Evolutionary conservation across 2,329 filamentous ascomycete genomes (phyloP), one percentile per base, ranked within the genome.

Genomic region (Ascochyta viciae-villosae): DNA sequence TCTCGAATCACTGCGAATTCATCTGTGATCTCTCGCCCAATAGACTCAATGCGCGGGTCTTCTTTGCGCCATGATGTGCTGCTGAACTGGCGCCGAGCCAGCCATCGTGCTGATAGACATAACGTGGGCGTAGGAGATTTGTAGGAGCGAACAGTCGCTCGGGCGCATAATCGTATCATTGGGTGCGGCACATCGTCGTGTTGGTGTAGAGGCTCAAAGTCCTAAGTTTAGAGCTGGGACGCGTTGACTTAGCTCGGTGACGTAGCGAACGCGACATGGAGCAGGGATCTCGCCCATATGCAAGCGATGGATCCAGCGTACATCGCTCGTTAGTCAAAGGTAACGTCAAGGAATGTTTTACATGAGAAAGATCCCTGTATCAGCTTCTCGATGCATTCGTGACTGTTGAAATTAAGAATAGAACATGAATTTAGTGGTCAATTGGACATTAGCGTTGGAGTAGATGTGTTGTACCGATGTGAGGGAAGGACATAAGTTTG

Each of bases 1-100:
- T 83, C 78, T 43, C 83, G 79, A 45, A 89, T 77, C 6, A 78
- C 76, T 6, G 87, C 85, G 72, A 85, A 89, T 63, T 89, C 83
- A 71, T 89, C 84, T 61, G 81, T 76, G 61, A 88, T 85, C 42
- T 72, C 67, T 44, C 78, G 79, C 23, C 83, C 85, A 38, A 85
- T 67, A 45, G 82, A 76, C 50, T 79, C 77, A 33, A 85, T 70
- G 46, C 81, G 81, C 16, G 82, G 81, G 61, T 85, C 82, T 50
- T 77, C 68, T 50, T 57, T 65, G 45, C 58, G 62, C 60, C 53
- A 63, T 61, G 47, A 50, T 24, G 63, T 62, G 29, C 55, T 63
- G 53, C 64, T 67, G 53, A 74, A 70, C 1, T 56, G 57, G 39
- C 67, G 67, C 35, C 38, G 52, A 15, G 46, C 34, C 26, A 35